These are phyloP conservation scores for Globisporangium apiculatum DNA, from an alignment of 352 stramenopile genomes.

Conservation along the genomic window DNA sequence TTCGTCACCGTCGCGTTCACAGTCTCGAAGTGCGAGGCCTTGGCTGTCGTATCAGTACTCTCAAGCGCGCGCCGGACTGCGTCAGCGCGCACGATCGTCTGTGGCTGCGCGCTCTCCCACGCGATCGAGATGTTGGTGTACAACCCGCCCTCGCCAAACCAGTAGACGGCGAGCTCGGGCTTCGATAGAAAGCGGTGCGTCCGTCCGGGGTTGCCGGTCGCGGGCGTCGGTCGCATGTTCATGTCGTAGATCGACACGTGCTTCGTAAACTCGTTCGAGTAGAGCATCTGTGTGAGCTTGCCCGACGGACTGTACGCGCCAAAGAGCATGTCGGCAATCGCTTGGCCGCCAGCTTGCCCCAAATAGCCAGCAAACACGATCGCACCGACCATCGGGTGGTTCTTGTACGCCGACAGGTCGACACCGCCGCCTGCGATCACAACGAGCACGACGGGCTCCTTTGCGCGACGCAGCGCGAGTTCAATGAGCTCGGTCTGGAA, in stretches of 20 bases:
- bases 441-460: slow-evolving; percentile 65
- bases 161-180: slow-evolving; percentile 42
- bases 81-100: slow-evolving; percentile 7
- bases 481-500: slow-evolving; percentile 59
- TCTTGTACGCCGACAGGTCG: slow-evolving; percentile 55
- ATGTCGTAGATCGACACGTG: slow-evolving; percentile 67
- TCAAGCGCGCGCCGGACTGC: slow-evolving; percentile 13
- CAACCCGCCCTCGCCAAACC: slow-evolving; percentile 73
- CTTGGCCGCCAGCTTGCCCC: slow-evolving; percentile 58
- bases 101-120: slow-evolving; percentile 19
- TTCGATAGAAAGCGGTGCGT: slow-evolving; percentile 81
- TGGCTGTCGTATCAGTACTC: slow-evolving; percentile 4
- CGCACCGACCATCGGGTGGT: slow-evolving; percentile 47
- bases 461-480: slow-evolving; percentile 31
- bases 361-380: slow-evolving; percentile 69
- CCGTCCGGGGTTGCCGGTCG: slow-evolving; percentile 53
- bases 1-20: slow-evolving; percentile 43
- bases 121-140: slow-evolving; percentile 64
- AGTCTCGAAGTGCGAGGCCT: slow-evolving; percentile 6
- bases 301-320: slow-evolving; percentile 61
- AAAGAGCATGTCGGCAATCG: slow-evolving; percentile 74
- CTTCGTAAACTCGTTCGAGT: slow-evolving; percentile 38
- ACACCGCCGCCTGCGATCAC: slow-evolving; percentile 74
- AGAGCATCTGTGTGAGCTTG: slow-evolving; percentile 68
- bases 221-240: slow-evolving; percentile 71